Evolutionary conservation across 805 yeast species (phyloP).

Genomic region (Cyberlindnera japonica): DNA sequence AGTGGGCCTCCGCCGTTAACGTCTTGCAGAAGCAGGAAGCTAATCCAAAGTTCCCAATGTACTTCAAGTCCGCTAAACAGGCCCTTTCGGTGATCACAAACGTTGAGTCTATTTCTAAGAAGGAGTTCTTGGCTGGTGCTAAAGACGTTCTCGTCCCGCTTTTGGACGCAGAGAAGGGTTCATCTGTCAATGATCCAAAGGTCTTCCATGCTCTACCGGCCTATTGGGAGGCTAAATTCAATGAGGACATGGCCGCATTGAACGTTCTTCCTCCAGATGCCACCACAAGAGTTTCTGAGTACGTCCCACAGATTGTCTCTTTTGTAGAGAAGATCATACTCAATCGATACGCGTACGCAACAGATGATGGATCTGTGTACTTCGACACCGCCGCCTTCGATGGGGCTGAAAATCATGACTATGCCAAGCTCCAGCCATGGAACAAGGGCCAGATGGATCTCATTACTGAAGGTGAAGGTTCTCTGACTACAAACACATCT

Average conservation of each 20-base stretch:
- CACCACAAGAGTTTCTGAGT: constrained; percentile 93
- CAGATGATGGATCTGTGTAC: constrained; percentile 91
- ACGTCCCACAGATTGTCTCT: constrained; percentile 84
- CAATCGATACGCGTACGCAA: constrained; percentile 81
- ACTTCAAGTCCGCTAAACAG: constrained; percentile 54
- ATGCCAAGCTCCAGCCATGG: constrained; percentile 98
- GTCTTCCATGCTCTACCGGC: constrained; percentile 80
- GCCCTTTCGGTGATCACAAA: constrained; percentile 47
- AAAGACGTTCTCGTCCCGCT: constrained; percentile 74
- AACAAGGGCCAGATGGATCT: constrained; percentile 84
- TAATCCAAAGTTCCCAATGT: constrained; percentile 88
- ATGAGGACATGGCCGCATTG: constrained; percentile 78
- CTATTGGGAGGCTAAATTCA: constrained; percentile 83
- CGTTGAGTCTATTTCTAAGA: constrained; percentile 26
- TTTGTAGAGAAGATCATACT: constrained; percentile 71
- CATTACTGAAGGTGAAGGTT: constrained; percentile 94
- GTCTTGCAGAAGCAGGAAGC: constrained; percentile 44
- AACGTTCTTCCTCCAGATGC: constrained; percentile 83
- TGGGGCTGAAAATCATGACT: constrained; percentile 62
- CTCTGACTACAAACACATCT: constrained; percentile 49
- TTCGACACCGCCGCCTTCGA: constrained; percentile 88
- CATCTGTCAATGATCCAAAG: constrained; percentile 76
- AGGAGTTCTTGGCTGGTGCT: constrained; percentile 44
- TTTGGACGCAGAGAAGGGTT: constrained; percentile 70
- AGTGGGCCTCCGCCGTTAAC: constrained; percentile 53